Conservation (phyloP, 345 rosid genomes). For the Euphorbia peplus region DNA sequence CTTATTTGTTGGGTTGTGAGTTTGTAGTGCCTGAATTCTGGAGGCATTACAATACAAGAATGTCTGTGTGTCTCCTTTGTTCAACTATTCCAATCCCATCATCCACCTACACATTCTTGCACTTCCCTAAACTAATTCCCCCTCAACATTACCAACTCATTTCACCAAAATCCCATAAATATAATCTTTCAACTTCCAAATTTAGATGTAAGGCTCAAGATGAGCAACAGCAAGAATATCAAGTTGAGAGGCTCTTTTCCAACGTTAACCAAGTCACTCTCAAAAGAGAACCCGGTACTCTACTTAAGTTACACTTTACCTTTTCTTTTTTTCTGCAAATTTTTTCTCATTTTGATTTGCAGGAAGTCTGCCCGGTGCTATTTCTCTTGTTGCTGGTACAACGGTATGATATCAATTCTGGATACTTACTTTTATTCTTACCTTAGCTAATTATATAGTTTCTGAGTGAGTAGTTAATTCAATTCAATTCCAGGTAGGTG, state of each 20-base stretch:
- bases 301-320: not conserved
- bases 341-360: conserved; percentile 23
- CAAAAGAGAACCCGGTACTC: conserved; percentile 69
- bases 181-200: not conserved
- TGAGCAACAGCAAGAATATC: conserved; percentile 33
- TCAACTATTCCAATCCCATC: too few species aligned
- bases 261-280: conserved; percentile 71
- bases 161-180: not conserved
- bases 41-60: too few species aligned
- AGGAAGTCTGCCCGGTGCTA: conserved; percentile 83
- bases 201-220: conserved; percentile 44
- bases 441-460: too few species aligned
- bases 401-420: conserved; percentile 37
- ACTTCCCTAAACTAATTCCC: too few species aligned
- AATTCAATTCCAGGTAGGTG: conserved; percentile 61
- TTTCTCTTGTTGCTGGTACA: conserved; percentile 85
- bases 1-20: too few species aligned
- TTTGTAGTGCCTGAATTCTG: too few species aligned
- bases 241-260: conserved; percentile 77
- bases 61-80: too few species aligned
- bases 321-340: not conserved
- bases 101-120: too few species aligned
- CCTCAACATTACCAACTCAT: not conserved
- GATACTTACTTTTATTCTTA: not conserved
- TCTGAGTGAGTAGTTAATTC: conserved; percentile 8